These are phyloP conservation scores for Cornus suecica DNA, from an alignment of 148 eudicot genomes.

Conservation along the genomic window DNA sequence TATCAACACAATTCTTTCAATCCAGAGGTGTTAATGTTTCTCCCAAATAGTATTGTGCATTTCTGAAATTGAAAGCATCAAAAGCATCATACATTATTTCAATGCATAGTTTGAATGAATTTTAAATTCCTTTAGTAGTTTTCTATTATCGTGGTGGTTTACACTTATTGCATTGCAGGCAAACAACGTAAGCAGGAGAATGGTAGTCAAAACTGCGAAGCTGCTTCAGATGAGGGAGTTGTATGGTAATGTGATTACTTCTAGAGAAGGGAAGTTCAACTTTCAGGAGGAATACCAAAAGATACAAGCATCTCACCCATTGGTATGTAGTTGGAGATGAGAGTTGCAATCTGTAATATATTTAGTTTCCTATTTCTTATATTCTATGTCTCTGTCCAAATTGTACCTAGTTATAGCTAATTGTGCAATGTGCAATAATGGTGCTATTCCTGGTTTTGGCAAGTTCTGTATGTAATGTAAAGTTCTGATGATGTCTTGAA, in stretches of 20 bases:
- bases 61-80: neutral
- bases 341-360: neutral
- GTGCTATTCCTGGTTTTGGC: too few species aligned
- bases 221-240: slow-evolving; percentile 63
- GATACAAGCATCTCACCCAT: slow-evolving; percentile 57
- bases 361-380: neutral
- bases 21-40: neutral
- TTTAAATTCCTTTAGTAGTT: neutral
- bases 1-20: neutral
- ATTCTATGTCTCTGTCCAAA: neutral
- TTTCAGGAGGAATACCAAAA: slow-evolving; percentile 62
- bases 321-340: slow-evolving; percentile 34
- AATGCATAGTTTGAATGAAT: neutral
- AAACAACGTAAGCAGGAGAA: slow-evolving; percentile 13
- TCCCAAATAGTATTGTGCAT: too few species aligned
- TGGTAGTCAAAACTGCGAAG: slow-evolving; percentile 30
- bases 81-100: neutral
- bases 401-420: neutral
- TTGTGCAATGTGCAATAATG: too few species aligned
- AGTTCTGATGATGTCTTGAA: too few species aligned
- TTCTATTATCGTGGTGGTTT: neutral
- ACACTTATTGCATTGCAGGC: slow-evolving; percentile 21
- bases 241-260: slow-evolving; percentile 49
- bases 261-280: slow-evolving; percentile 45
- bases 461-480: too few species aligned